Evolutionary conservation across 371 early-diverging fungal species (phyloP).

Genomic region (Zopfochytrium polystomum): DNA sequence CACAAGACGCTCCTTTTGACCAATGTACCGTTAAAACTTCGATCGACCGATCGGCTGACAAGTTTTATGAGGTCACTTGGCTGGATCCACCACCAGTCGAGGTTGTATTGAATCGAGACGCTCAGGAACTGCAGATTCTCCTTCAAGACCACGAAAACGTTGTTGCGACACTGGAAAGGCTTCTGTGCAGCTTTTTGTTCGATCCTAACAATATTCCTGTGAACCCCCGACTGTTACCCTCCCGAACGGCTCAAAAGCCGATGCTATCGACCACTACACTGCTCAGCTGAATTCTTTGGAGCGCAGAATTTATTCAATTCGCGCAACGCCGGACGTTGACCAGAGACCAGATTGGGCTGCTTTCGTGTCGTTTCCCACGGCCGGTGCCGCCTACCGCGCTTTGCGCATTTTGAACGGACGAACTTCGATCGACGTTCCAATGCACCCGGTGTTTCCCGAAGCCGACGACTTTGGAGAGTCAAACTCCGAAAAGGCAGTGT

Average conservation of each 20-base stretch:
- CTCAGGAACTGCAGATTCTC: constrained; percentile 61
- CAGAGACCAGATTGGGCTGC: constrained; percentile 67
- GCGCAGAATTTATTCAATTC: constrained; percentile 57
- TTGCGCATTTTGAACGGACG: constrained; percentile 50
- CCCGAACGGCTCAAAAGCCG: constrained; percentile 49
- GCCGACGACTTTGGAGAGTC: no score
- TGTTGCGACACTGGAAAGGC: constrained; percentile 65
- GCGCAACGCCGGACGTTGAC: constrained; percentile 46
- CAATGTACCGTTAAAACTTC: constrained; percentile 62
- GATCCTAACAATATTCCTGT: constrained; percentile 49
- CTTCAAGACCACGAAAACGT: constrained; percentile 68
- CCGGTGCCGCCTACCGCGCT: constrained; percentile 61
- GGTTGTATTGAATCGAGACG: constrained; percentile 68
- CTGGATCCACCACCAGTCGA: constrained; percentile 53
- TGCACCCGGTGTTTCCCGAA: no score
- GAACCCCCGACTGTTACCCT: constrained; percentile 52
- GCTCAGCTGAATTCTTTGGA: constrained; percentile 64
- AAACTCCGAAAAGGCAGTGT: background rate
- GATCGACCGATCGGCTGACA: constrained; percentile 53
- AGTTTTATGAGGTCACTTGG: constrained; percentile 52
- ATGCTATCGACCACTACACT: constrained; percentile 74
- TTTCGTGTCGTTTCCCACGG: constrained; percentile 68
- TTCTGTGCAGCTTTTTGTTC: constrained; percentile 53
- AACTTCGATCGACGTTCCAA: no score
- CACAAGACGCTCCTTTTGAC: constrained; percentile 63